Evolutionary conservation across 1,284 basidiomycete species (phyloP).

Genomic region (Malassezia cuniculi): DNA sequence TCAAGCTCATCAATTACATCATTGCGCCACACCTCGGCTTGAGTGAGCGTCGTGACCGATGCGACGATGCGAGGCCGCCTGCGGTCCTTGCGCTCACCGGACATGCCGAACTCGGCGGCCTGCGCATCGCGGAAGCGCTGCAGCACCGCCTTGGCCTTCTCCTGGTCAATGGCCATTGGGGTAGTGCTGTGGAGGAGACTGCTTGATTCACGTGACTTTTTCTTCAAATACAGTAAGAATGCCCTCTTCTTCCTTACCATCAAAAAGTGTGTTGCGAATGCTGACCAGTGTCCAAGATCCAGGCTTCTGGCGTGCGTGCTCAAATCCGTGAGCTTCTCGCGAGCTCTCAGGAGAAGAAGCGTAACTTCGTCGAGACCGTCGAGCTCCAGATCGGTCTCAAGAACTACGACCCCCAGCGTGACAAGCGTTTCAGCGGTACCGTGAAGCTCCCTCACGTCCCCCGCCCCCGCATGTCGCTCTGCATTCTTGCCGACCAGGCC

Average conservation of each 20-base stretch:
- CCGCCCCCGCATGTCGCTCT: constrained; percentile 96
- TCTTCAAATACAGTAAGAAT: background rate
- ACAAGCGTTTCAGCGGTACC: constrained; percentile 46
- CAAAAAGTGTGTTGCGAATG: constrained; percentile 2
- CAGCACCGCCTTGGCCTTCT: constrained; percentile 63
- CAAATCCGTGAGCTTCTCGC: constrained; percentile 39
- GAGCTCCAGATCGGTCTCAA: constrained; percentile 46
- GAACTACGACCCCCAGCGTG: constrained; percentile 46
- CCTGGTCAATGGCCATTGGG: constrained; percentile 40
- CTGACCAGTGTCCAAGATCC: constrained; percentile 29
- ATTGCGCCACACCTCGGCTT: constrained; percentile 89
- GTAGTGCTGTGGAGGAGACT: background rate
- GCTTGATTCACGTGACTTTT: constrained; percentile 13
- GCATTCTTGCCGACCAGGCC: constrained; percentile 96
- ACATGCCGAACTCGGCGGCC: constrained; percentile 81
- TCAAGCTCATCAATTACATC: constrained; percentile 89
- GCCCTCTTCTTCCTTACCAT: constrained; percentile 4
- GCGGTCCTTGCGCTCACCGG: constrained; percentile 51
- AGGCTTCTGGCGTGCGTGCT: constrained; percentile 41
- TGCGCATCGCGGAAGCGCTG: constrained; percentile 96
- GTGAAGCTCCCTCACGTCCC: constrained; percentile 82
- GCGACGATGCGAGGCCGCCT: constrained; percentile 85
- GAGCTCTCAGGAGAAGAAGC: constrained; percentile 41
- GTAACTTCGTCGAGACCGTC: constrained; percentile 45
- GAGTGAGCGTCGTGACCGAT: constrained; percentile 73